Evolutionary conservation across 805 yeast species (phyloP), one percentile per base, ranked within the genome.

Genomic region (Wickerhamomyces alni): DNA sequence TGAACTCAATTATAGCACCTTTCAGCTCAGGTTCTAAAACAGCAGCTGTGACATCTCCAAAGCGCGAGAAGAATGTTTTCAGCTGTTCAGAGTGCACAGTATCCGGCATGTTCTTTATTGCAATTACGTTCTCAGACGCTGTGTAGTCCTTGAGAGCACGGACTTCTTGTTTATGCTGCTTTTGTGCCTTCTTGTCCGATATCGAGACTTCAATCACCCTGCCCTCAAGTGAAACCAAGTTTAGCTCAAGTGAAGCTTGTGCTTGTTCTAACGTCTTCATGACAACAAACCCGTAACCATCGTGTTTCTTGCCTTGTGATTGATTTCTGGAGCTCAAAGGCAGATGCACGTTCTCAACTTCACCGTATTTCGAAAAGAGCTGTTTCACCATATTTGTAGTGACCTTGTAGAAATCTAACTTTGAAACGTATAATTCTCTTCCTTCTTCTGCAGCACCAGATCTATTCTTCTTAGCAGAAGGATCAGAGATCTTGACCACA

Each of bases 261-360:
- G 87, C 84, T 3, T 67, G 70, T 1, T 64, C 67, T 8, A 58
- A 53, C 0, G 59, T 57, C 2, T 51, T 41, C 48, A 76, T 83
- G 0, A 74, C 63, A 0, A 85, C 60, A 52, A 85, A 83, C 0
- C 82, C 95, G 55, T 70, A 80, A 0, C 91, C 89, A 34, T 75
- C 77, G 51, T 79, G 62, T 25, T 59, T 62, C 27, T 55, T 55
- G 3, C 46, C 45, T 26, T 38, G 42, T 4, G 40, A 36, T 30
- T 41, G 47, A 8, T 57, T 55, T 22, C 51, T 55, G 2, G 38
- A 36, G 24, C 57, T 55, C 34, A 70, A 42, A 2, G 85, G 86
- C 3, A 82, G 44, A 25, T 62, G 66, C 0, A 83, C 55, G 29
- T 58, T 61, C 39, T 78, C 82, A 13, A 85, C 65, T 0, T 46